phyloP scores from a whole-genome alignment of 2,329 filamentous ascomycete species.

The Orbilia brochopaga region DNA sequence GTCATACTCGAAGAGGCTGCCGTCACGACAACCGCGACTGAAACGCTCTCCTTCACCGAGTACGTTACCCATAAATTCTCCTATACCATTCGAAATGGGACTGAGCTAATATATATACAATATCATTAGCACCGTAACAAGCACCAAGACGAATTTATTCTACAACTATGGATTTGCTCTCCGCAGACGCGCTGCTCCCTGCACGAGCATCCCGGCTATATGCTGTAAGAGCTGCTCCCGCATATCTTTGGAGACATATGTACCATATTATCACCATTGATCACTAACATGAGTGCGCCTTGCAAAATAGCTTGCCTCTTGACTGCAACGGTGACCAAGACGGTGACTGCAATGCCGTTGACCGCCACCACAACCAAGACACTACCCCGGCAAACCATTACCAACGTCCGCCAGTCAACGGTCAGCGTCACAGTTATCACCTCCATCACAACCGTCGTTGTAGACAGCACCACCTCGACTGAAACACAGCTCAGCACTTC shows the following conservation, averaged over 20 bases:
- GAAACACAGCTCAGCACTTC: constrained; percentile 34
- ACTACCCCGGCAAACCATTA: constrained; percentile 25
- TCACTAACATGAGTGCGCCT: not conserved
- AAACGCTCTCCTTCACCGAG: constrained; percentile 27
- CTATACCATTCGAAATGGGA: not conserved
- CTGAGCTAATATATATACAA: constrained; percentile 4
- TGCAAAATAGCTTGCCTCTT: constrained; percentile 25
- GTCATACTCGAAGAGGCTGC: constrained; percentile 25
- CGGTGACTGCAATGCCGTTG: constrained; percentile 16
- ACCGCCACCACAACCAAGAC: constrained; percentile 30
- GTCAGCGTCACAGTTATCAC: constrained; percentile 35
- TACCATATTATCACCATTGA: not conserved
- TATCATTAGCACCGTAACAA: not conserved
- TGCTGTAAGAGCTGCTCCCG: constrained; percentile 24
- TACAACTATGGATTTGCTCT: constrained; percentile 14
- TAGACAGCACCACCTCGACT: constrained; percentile 14
- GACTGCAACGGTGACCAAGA: constrained; percentile 32
- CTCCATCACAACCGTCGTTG: constrained; percentile 23
- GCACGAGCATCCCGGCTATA: constrained; percentile 17
- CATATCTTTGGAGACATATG: not conserved
- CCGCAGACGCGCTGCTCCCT: constrained; percentile 18
- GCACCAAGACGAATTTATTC: constrained; percentile 2
- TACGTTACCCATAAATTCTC: not conserved
- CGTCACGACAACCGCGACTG: constrained; percentile 11
- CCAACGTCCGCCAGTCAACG: constrained; percentile 2